A percentile compares a stretch with the other conserved stretches of the same genome.
phyloP scores from a whole-genome alignment of 1,284 basidiomycete genomes.

The Leccinum cinnamomeum region DNA sequence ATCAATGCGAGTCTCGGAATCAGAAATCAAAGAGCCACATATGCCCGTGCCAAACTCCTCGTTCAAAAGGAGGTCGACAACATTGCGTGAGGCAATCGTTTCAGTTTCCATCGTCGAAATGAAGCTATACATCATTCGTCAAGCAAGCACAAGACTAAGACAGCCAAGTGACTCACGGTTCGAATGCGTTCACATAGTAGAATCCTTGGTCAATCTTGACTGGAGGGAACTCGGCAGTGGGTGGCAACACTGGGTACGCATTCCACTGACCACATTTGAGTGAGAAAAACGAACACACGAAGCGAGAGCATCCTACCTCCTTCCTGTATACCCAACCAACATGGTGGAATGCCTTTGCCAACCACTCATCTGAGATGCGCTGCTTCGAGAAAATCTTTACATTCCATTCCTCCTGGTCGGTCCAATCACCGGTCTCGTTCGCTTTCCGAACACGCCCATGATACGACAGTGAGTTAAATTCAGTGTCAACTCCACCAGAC shows the following conservation, averaged over 20 bases:
- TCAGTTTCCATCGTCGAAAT: slow-evolving; percentile 93
- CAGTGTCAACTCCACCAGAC: slow-evolving; percentile 56
- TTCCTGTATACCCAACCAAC: slow-evolving; percentile 86
- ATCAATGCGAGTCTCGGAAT: slow-evolving; percentile 7
- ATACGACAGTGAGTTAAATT: slow-evolving; percentile 91
- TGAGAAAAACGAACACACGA: not conserved
- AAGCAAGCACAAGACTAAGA: slow-evolving; percentile 8
- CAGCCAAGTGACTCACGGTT: slow-evolving; percentile 56
- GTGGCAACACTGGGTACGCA: slow-evolving; percentile 71
- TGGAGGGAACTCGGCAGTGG: slow-evolving; percentile 70
- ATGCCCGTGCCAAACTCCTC: slow-evolving; percentile 66
- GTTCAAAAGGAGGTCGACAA: slow-evolving; percentile 73
- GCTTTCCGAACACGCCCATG: slow-evolving; percentile 54
- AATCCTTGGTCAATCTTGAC: slow-evolving; percentile 74
- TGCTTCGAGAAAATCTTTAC: slow-evolving; percentile 88
- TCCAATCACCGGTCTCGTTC: slow-evolving; percentile 23
- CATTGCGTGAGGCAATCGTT: slow-evolving; percentile 81
- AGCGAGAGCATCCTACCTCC: slow-evolving; percentile 47
- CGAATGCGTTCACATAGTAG: slow-evolving; percentile 89
- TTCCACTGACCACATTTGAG: slow-evolving; percentile 57
- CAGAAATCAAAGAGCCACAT: slow-evolving; percentile 45
- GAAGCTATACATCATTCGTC: slow-evolving; percentile 44
- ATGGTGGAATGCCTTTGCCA: slow-evolving; percentile 65
- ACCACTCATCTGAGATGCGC: slow-evolving; percentile 64
- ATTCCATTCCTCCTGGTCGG: slow-evolving; percentile 53